Evolutionary conservation across 371 early-diverging fungal genomes (phyloP).

Genomic region (Circinella minor): DNA sequence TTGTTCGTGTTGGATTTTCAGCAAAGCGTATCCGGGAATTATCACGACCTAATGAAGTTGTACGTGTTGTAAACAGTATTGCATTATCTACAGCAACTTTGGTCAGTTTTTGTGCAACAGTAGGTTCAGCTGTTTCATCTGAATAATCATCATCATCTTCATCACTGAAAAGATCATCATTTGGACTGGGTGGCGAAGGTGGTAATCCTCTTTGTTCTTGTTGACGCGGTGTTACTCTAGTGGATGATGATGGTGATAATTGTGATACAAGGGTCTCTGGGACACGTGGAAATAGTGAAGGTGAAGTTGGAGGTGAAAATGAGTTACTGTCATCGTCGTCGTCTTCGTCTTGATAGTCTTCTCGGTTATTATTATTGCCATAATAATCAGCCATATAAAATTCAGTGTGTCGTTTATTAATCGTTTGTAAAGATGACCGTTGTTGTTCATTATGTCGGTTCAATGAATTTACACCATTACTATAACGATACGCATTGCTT

Average conservation of each 20-base stretch:
- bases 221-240: neutral
- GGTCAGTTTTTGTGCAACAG: constrained; percentile 9
- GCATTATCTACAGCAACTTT: constrained; percentile 16
- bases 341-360: constrained; percentile 8
- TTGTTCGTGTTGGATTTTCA: constrained; percentile 11
- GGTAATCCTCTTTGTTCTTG: neutral
- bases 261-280: constrained; percentile 10
- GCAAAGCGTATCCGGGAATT: constrained; percentile 7
- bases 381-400: neutral
- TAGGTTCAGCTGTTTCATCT: neutral
- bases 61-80: constrained; percentile 31
- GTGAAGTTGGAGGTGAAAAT: constrained; percentile 17
- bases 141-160: neutral
- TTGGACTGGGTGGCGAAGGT: neutral
- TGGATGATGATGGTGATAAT: neutral
- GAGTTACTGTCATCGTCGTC: constrained; percentile 6
- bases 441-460: neutral
- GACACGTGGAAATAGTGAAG: constrained; percentile 22
- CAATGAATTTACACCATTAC: neutral
- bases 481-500: neutral
- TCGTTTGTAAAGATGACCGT: neutral
- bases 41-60: constrained; percentile 36
- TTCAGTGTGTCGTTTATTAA: neutral
- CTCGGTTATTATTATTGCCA: neutral
- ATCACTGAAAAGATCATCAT: neutral